Evolutionary conservation across 2,329 filamentous ascomycete genomes (phyloP).

Genomic region (Fusarium concolor): DNA sequence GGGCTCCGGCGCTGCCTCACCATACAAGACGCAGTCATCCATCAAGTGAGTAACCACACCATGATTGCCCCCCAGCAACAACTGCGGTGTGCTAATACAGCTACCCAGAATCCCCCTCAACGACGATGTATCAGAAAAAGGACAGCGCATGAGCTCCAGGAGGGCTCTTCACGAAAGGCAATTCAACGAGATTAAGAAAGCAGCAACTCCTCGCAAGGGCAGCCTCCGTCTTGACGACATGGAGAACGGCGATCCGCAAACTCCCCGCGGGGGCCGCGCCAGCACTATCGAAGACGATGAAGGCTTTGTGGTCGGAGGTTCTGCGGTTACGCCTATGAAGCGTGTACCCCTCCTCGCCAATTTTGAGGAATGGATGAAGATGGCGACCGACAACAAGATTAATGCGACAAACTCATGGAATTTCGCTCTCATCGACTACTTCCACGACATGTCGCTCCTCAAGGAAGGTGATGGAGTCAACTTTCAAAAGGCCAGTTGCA

Average conservation of each 20-base stretch:
- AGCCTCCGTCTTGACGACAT: conserved; percentile 68
- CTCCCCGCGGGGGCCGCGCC: conserved; percentile 57
- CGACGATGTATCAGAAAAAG: conserved; percentile 94
- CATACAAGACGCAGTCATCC: conserved; percentile 68
- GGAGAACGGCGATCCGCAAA: conserved; percentile 68
- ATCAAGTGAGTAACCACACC: conserved; percentile 60
- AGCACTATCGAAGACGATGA: conserved; percentile 63
- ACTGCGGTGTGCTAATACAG: conserved; percentile 22
- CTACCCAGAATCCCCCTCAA: conserved; percentile 85
- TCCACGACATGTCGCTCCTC: conserved; percentile 97
- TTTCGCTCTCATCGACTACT: conserved; percentile 99
- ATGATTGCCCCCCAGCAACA: conserved; percentile 17
- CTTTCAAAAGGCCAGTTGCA: conserved; percentile 98
- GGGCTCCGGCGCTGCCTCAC: conserved; percentile 61
- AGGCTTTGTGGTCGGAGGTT: conserved; percentile 74
- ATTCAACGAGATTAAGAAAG: conserved; percentile 86
- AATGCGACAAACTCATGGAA: conserved; percentile 99
- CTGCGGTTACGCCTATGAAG: conserved; percentile 93
- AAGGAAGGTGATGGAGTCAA: conserved; percentile 98
- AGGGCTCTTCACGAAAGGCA: conserved; percentile 90
- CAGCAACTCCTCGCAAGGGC: conserved; percentile 75
- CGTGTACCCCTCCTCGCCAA: conserved; percentile 95
- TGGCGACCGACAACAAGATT: conserved; percentile 99
- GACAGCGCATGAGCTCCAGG: conserved; percentile 85
- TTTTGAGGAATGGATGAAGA: conserved; percentile 99